phyloP scores from a whole-genome alignment of 2,329 filamentous ascomycete species.

The Aspergillus sp. region DNA sequence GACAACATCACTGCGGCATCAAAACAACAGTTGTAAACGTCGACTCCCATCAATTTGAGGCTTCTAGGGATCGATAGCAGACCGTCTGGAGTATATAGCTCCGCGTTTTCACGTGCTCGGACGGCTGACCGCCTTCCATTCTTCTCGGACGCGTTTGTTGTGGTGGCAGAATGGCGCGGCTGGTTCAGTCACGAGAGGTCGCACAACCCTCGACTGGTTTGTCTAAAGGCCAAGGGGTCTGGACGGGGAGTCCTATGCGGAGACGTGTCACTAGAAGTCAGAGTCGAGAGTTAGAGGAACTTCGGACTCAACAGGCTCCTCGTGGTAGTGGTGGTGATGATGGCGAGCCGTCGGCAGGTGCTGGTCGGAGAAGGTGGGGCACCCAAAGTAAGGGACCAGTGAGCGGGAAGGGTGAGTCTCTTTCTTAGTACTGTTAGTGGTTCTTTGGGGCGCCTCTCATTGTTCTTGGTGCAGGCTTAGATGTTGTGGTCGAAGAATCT shows the following conservation, averaged over 20 bases:
- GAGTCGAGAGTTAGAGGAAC: conserved; percentile 36
- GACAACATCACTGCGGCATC: background rate
- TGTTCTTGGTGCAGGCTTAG: conserved; percentile 16
- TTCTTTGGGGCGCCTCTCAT: background rate
- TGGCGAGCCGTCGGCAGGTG: conserved; percentile 3
- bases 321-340: background rate
- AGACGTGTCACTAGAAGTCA: conserved; percentile 41
- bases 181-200: background rate
- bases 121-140: background rate
- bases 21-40: no score
- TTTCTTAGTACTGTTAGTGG: background rate
- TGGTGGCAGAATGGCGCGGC: background rate
- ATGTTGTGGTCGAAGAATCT: conserved; percentile 24
- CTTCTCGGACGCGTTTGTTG: background rate
- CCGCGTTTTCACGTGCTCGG: background rate
- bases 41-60: background rate
- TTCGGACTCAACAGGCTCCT: background rate
- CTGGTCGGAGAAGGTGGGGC: background rate
- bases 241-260: conserved; percentile 11
- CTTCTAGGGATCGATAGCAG: background rate
- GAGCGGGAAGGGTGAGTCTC: conserved; percentile 8
- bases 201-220: background rate
- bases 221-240: background rate
- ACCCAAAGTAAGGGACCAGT: conserved; percentile 10
- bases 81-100: background rate